These are phyloP conservation scores for Cicer chorassanicum DNA, from an alignment of 306 rosid genomes.

Conservation along the genomic window DNA sequence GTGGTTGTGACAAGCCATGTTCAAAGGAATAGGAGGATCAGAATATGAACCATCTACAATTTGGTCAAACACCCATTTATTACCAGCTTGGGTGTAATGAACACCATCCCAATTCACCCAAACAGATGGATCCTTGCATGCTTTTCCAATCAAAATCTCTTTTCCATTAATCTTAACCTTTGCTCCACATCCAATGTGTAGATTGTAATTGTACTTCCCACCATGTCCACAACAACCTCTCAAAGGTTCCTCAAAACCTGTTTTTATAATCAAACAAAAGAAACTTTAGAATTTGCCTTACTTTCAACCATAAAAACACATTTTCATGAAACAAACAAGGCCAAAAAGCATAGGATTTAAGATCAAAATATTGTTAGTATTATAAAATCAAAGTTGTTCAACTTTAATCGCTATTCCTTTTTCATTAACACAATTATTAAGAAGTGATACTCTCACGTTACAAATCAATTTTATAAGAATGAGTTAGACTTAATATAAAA, in stretches of 20 bases:
- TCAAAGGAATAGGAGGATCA: constrained; percentile 75
- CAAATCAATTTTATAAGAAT: no score
- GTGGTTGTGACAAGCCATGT: constrained; percentile 60
- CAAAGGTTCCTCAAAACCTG: constrained; percentile 71
- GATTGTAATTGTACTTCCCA: constrained; percentile 72
- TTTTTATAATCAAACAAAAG: constrained; percentile 33
- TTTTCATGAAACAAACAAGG: constrained; percentile 11
- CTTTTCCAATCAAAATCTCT: constrained; percentile 56
- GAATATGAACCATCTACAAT: constrained; percentile 69
- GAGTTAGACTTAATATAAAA: no score
- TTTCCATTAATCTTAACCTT: constrained; percentile 56
- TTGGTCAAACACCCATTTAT: constrained; percentile 66
- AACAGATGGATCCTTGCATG: constrained; percentile 71
- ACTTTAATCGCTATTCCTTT: neutral
- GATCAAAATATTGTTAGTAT: no score
- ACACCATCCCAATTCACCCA: constrained; percentile 77
- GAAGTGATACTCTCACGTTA: no score
- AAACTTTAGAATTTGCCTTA: neutral
- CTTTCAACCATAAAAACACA: neutral
- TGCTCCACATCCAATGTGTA: constrained; percentile 63
- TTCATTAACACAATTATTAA: no score
- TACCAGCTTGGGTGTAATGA: constrained; percentile 80
- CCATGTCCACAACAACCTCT: constrained; percentile 91
- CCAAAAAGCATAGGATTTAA: neutral
- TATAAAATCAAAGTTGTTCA: neutral